These are phyloP conservation scores for Termitomyces sp. DNA, from an alignment of 768 basidiomycete genomes.

Conservation along the genomic window DNA sequence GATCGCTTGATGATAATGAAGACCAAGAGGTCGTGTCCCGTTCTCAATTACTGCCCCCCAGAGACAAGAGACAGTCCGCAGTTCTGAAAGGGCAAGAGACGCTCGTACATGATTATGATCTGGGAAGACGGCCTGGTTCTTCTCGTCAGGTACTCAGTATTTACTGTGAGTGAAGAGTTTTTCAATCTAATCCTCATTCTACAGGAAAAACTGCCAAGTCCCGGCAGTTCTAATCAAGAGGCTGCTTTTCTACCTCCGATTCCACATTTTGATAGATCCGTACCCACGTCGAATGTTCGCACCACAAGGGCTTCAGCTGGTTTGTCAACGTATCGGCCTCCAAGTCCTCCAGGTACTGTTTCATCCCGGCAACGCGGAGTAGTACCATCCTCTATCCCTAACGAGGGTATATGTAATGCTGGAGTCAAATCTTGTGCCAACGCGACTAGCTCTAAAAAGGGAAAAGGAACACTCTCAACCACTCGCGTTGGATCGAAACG, in stretches of 20 bases:
- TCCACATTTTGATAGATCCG: not conserved
- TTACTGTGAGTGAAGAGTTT: not conserved
- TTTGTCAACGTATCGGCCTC: not conserved
- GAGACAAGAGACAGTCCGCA: conserved; percentile 17
- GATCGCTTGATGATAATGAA: conserved; percentile 16
- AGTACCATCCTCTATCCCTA: conserved; percentile 58
- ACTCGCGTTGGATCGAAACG: conserved; percentile 3
- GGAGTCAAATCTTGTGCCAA: not conserved
- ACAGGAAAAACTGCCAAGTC: not conserved
- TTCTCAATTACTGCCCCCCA: conserved; percentile 17
- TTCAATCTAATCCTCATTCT: not conserved
- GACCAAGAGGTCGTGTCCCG: conserved; percentile 43
- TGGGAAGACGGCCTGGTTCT: not conserved
- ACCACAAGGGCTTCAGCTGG: conserved; percentile 2
- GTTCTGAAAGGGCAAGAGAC: conserved; percentile 9
- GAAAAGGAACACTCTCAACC: conserved; percentile 1
- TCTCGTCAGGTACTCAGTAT: conserved; percentile 1
- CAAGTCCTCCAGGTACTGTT: conserved; percentile 5
- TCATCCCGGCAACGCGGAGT: conserved; percentile 30
- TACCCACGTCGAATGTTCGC: not conserved
- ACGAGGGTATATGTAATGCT: conserved; percentile 33
- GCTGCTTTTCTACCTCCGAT: not conserved
- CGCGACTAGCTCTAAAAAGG: not conserved
- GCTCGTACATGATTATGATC: not conserved
- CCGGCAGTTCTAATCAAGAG: not conserved